Base-by-base conservation (phyloP, 1,284 basidiomycete species). In the Hemileia vastatrix region DNA sequence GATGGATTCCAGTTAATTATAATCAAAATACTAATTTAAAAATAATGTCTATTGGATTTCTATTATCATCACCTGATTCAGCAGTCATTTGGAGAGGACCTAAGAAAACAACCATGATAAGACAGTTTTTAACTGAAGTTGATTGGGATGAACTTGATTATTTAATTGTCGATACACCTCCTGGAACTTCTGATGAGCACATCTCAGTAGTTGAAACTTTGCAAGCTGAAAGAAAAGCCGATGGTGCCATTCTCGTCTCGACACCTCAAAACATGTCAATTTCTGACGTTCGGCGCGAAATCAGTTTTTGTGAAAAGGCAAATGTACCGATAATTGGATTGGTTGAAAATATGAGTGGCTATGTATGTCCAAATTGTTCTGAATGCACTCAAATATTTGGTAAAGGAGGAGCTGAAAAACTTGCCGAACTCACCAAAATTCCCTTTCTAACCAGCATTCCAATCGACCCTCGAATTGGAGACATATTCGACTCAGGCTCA, bases 101-200 rank as follows among this genome's bases (percentile, higher is more conserved):
- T 36, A 98, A 98, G 82, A 99, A 98, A 83, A 96, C 96, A 72
- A 94, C 90, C 52, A 98, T 98, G 95, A 97, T 99, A 71, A 81
- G 92, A 70, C 95, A 99, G 79, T 98, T 99, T 75, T 77, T 98
- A 74, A 86, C 85, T 69, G 93, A 99, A 72, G 95, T 98, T 9
- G 79, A 91, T 65, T 99, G 95, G 95, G 94, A 92, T 54, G 86
- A 91, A 50, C 79, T 98, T 65, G 95, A 99, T 78, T 98, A 93
- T 78, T 80, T 99, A 53, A 84, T 99, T 57, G 87, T 98, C 63
- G 95, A 99, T 76, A 99, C 95, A 4, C 95, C 94, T 6, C 94
- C 94, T 70, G 93, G 92, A 43, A 99, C 95, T 19, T 95, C 92
- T 32, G 95, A 99, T 78, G 95, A 99, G 76, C 95, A 98, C 80